Conservation (phyloP, 805 yeast species). For the Wickerhamomyces subpelliculosus region DNA sequence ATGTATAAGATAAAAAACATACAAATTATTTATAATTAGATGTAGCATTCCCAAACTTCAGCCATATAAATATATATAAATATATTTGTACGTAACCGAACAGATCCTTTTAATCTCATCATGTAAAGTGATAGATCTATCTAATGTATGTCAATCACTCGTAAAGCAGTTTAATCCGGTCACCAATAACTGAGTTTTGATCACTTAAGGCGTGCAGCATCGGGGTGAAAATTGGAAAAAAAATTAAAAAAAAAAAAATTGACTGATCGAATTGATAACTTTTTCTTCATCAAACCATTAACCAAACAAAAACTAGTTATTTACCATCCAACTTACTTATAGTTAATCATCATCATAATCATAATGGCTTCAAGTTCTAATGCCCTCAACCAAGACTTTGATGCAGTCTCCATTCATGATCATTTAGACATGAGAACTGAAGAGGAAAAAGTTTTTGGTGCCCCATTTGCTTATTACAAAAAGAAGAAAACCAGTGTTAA, state of each 20-base stretch:
- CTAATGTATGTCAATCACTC: no score
- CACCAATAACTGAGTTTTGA: no score
- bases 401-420: neutral
- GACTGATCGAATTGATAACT: neutral
- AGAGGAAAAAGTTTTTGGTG: constrained; percentile 18
- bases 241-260: no score
- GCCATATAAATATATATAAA: no score
- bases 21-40: no score
- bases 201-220: no score
- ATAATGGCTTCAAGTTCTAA: neutral
- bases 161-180: no score
- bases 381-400: neutral
- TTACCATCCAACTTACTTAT: neutral
- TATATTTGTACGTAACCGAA: no score
- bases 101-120: no score
- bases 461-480: constrained; percentile 17
- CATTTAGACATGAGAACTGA: neutral
- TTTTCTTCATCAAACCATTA: neutral
- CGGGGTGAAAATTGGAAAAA: neutral
- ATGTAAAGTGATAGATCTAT: no score
- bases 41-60: no score
- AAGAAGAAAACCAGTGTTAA: constrained; percentile 14
- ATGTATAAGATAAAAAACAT: no score
- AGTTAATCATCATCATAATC: neutral
- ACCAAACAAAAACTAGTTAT: neutral